A percentile compares a stretch with the other conserved stretches of the same genome.
These are phyloP conservation scores for Pseudonitzschia delicatissima DNA, from an alignment of 108 stramenopile genomes.

Conservation along the genomic window DNA sequence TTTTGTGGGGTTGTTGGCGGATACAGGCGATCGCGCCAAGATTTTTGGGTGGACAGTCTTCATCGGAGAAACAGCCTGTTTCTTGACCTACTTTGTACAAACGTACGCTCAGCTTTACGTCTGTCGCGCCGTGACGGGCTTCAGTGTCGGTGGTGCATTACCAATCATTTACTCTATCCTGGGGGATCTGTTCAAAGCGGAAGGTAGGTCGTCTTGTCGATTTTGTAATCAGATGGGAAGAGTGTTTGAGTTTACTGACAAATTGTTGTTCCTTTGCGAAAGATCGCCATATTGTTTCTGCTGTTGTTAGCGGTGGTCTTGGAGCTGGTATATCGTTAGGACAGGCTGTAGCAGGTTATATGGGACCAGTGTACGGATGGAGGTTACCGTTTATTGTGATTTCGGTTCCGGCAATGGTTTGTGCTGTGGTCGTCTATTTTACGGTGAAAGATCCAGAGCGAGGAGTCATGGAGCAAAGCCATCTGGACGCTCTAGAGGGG, in stretches of 20 bases:
- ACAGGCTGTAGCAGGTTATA: conserved; percentile 71
- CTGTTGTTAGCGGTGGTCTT: conserved; percentile 65
- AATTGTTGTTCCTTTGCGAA: neutral
- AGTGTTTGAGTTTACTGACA: neutral
- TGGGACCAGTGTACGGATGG: conserved; percentile 82
- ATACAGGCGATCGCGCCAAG: conserved; percentile 34
- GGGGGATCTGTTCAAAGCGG: conserved; percentile 70
- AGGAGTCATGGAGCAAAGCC: conserved; percentile 60
- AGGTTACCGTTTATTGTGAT: conserved; percentile 80
- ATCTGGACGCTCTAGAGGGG: neutral
- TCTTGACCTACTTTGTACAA: conserved; percentile 58
- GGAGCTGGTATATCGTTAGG: conserved; percentile 70
- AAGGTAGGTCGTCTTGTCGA: neutral
- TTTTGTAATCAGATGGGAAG: neutral
- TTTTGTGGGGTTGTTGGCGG: conserved; percentile 54
- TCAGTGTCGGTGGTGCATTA: conserved; percentile 75
- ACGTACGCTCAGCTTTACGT: conserved; percentile 71
- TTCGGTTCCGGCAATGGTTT: conserved; percentile 58
- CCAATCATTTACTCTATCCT: conserved; percentile 83
- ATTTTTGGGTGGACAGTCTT: conserved; percentile 71
- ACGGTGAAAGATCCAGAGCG: conserved; percentile 67
- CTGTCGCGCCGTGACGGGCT: conserved; percentile 79
- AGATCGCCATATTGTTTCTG: conserved; percentile 62
- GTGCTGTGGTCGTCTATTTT: conserved; percentile 56
- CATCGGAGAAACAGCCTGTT: conserved; percentile 80